phyloP scores from a whole-genome alignment of 2,329 filamentous ascomycete genomes.

The Fusarium cicatricum region DNA sequence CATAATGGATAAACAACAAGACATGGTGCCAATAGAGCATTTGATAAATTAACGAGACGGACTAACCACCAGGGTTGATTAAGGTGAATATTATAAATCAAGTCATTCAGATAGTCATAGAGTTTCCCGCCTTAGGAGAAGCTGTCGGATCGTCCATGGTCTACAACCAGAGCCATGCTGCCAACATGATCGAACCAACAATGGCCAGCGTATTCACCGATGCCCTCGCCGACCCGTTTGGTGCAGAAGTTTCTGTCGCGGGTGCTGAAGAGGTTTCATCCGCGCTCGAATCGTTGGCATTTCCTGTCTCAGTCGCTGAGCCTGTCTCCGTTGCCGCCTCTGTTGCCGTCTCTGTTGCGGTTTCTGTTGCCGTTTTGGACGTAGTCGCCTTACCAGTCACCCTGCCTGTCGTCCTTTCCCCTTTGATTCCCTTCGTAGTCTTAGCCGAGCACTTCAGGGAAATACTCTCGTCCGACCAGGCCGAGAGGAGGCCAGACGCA shows the following conservation, averaged over 20 bases:
- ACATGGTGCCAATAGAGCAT: background rate
- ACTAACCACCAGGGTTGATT: background rate
- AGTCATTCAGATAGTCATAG: too few relatives aligned
- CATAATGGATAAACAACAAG: slow-evolving; percentile 28
- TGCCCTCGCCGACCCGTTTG: background rate
- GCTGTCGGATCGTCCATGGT: background rate
- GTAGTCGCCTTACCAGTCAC: background rate
- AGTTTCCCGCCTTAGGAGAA: too few relatives aligned
- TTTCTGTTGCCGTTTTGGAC: slow-evolving; percentile 4
- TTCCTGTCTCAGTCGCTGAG: background rate
- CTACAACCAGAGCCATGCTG: background rate
- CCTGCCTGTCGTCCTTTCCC: background rate
- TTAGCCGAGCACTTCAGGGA: background rate
- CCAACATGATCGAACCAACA: slow-evolving; percentile 3
- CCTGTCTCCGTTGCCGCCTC: background rate
- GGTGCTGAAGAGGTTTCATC: background rate
- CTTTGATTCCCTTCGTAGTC: background rate
- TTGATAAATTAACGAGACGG: background rate
- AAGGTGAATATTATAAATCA: too few relatives aligned
- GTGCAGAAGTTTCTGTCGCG: background rate
- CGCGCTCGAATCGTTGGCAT: background rate
- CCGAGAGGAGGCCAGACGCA: background rate
- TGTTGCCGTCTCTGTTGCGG: background rate
- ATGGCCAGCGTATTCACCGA: background rate
- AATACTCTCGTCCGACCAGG: background rate